Base-by-base conservation (phyloP, 345 rosid genomes). In the Pistacia atlantica region DNA sequence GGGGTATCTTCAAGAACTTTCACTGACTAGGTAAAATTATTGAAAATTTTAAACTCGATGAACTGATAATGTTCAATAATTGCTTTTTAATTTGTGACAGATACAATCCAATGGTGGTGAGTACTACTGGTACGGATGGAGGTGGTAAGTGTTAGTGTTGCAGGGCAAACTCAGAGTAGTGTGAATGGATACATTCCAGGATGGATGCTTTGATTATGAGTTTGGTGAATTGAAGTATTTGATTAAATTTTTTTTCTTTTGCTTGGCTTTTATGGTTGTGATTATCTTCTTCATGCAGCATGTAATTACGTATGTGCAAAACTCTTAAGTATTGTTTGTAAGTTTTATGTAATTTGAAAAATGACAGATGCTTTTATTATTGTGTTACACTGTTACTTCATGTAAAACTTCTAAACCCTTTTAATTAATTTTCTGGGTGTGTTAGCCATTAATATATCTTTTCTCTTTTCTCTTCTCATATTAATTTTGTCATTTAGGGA, bases 121-220 rank as follows among this genome's bases (percentile, higher is more conserved):
- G 37, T 11, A 16, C 13, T 25, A 0, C 33, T 22, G 31, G 8
- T 42, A 66, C 52, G 14, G 69, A 67, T n/a, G 56, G 88, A 80
- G 45, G 83, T 80, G 55, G 59, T 74, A 35, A 74, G 57, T 66
- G 76, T 25, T 38, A 74, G 57, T 62, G 76, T 33, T 48, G 65
- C 72, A 33, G 79, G 51, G 2, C 75, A 76, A 4, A 65, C 57
- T 45, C 88, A 81, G 59, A 80, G 76, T 45, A 65, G 0, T 42
- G 46, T 72, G 52, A 78, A 60, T 33, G 91, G 89, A 63, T 88
- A 65, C 79, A 63, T 88, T 45, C 88, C 88, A 25, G 87, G 86
- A 5, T 88, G 88, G 88, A 84, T 83, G 87, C 88, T 83, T 54
- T 84, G 70, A 84, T 6, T 38, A 31, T 10, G 5, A 22, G 2